Evolutionary conservation across 1,284 basidiomycete genomes (phyloP).

Genomic region (Phellinidium pouzarii): DNA sequence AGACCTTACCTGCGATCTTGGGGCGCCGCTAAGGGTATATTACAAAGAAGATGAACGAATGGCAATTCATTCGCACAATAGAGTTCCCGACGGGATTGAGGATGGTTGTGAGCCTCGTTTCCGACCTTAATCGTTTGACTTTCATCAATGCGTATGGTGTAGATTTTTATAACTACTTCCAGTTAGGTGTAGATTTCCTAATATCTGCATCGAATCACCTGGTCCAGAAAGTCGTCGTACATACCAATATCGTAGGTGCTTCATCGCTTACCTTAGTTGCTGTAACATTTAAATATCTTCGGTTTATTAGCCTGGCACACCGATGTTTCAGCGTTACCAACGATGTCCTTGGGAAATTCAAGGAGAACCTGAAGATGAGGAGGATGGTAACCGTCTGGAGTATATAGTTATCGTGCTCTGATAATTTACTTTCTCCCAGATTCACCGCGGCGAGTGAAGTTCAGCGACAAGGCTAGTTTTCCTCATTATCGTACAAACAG

Average conservation of each 20-base stretch:
- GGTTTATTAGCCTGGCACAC: conserved; percentile 65
- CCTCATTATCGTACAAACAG: background rate
- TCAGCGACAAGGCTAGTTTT: conserved; percentile 53
- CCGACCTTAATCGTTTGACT: background rate
- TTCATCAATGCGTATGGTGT: conserved; percentile 32
- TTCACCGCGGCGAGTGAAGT: conserved; percentile 57
- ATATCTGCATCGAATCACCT: conserved; percentile 63
- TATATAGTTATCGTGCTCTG: conserved; percentile 8
- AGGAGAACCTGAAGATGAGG: conserved; percentile 66
- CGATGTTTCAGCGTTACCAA: conserved; percentile 82
- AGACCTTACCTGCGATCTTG: conserved; percentile 72
- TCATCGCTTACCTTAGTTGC: conserved; percentile 3
- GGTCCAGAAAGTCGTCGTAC: conserved; percentile 80
- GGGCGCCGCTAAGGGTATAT: conserved; percentile 69
- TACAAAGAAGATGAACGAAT: conserved; percentile 87
- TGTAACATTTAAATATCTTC: background rate
- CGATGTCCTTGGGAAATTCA: conserved; percentile 85
- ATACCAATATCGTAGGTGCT: conserved; percentile 73
- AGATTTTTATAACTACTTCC: conserved; percentile 93
- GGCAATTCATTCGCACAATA: conserved; percentile 61
- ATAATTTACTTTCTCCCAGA: conserved; percentile 34
- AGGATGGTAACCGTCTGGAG: conserved; percentile 45
- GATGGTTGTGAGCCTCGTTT: conserved; percentile 21
- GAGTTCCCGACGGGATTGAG: conserved; percentile 34
- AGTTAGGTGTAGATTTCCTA: conserved; percentile 80